Conservation (phyloP, 148 eudicot species). For the Gaultheria prostrata region DNA sequence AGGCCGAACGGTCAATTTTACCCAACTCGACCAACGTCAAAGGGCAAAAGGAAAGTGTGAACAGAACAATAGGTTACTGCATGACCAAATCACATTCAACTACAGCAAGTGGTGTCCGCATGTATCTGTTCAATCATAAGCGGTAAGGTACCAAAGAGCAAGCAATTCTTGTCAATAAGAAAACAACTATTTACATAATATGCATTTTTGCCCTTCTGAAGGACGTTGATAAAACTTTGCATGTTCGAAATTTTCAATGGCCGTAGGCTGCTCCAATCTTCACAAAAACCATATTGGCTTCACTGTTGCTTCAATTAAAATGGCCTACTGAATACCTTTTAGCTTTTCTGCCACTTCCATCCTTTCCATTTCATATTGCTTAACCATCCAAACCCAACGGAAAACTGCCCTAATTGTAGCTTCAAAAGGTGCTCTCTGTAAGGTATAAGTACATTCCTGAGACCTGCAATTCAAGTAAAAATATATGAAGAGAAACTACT, state of each 20-base stretch:
- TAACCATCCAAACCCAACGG: slow-evolving; percentile 65
- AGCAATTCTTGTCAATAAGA: not conserved
- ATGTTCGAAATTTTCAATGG: not conserved
- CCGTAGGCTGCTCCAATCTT: not conserved
- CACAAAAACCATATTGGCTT: not conserved
- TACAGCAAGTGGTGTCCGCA: not conserved
- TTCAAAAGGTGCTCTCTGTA: slow-evolving; percentile 77
- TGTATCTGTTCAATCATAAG: not conserved
- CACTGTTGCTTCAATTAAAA: not conserved
- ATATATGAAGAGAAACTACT: not conserved
- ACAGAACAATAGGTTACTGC: not conserved
- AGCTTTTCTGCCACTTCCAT: slow-evolving; percentile 37
- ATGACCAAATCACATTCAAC: not conserved
- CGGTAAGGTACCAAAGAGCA: not conserved
- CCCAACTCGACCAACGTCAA: not conserved
- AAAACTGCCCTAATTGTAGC: slow-evolving; percentile 50
- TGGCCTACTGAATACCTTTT: not conserved
- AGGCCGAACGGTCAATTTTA: not conserved
- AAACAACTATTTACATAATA: not conserved
- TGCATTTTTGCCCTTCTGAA: not conserved
- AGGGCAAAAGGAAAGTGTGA: not conserved
- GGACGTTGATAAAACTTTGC: not conserved
- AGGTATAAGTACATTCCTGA: slow-evolving; percentile 77
- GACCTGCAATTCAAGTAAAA: slow-evolving; percentile 52
- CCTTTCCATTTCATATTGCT: slow-evolving; percentile 65